Percentiles rank a stretch among this genome's conserved stretches.
Conservation (phyloP, 1,139 yeast species). For the Kodamaea anthophila region DNA sequence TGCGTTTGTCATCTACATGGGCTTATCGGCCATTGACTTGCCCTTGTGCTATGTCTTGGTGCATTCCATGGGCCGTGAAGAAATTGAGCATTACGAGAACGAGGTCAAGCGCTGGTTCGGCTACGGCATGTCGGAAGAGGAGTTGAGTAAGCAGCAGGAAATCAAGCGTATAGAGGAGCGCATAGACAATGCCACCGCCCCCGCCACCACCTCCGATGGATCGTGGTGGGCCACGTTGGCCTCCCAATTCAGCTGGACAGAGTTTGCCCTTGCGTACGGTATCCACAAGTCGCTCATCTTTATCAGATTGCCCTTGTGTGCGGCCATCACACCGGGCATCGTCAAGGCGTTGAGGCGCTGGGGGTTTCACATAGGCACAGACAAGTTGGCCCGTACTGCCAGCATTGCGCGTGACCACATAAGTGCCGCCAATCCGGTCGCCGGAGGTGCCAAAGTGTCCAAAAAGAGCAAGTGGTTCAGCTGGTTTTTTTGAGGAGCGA, state of each 20-base stretch:
- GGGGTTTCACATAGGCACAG: constrained; percentile 77
- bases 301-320: constrained; percentile 81
- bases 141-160: constrained; percentile 29
- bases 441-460: constrained; percentile 50
- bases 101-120: constrained; percentile 56
- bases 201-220: constrained; percentile 11
- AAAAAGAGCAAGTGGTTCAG: constrained; percentile 54
- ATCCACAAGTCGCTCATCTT: constrained; percentile 81
- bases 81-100: constrained; percentile 62
- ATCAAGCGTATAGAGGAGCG: constrained; percentile 23
- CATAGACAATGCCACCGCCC: constrained; percentile 14
- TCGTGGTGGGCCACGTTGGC: constrained; percentile 22
- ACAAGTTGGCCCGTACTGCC: constrained; percentile 32
- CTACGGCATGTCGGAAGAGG: constrained; percentile 41
- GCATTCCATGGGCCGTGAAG: constrained; percentile 80
- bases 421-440: constrained; percentile 33
- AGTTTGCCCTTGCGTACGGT: constrained; percentile 87
- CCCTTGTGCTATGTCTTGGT: constrained; percentile 80
- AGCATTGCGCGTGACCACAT: constrained; percentile 31
- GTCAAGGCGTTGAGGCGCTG: constrained; percentile 59
- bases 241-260: constrained; percentile 48
- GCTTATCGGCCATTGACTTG: constrained; percentile 63
- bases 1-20: constrained; percentile 80
- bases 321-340: constrained; percentile 83
- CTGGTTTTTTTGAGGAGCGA: constrained; percentile 35